phyloP scores from a whole-genome alignment of 352 stramenopile species.

The Salisapilia sapeloensis region DNA sequence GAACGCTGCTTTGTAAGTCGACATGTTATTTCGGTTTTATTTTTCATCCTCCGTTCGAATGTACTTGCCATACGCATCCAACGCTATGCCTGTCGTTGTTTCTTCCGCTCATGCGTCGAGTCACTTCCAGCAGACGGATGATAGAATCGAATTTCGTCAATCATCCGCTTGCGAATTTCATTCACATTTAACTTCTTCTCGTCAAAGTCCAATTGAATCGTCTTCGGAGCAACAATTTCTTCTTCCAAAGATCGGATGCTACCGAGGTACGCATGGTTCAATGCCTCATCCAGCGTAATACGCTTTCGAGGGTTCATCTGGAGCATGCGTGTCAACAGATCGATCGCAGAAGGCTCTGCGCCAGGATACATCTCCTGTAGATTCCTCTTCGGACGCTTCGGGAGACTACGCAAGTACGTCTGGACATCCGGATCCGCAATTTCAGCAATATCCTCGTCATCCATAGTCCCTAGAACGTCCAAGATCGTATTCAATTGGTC shows the following conservation, averaged over 20 bases:
- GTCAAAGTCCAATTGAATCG: slow-evolving; percentile 75
- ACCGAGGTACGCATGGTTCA: slow-evolving; percentile 72
- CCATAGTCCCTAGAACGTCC: slow-evolving; percentile 78
- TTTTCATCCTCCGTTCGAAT: too few species aligned
- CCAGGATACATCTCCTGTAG: slow-evolving; percentile 75
- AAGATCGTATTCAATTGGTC: slow-evolving; percentile 80
- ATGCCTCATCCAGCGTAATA: slow-evolving; percentile 56
- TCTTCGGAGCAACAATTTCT: slow-evolving; percentile 66
- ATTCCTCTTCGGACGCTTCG: slow-evolving; percentile 44
- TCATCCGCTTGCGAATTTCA: slow-evolving; percentile 70
- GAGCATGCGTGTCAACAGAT: slow-evolving; percentile 67
- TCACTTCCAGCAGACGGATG: slow-evolving; percentile 15
- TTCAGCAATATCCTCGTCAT: slow-evolving; percentile 68
- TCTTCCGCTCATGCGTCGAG: slow-evolving; percentile 1
- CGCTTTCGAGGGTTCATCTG: slow-evolving; percentile 77
- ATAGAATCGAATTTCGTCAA: slow-evolving; percentile 63
- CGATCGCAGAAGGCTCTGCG: slow-evolving; percentile 63
- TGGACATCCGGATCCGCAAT: slow-evolving; percentile 73
- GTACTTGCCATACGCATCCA: too few species aligned
- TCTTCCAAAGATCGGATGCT: slow-evolving; percentile 76
- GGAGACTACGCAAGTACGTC: slow-evolving; percentile 62
- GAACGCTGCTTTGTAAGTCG: too few species aligned
- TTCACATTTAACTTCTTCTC: slow-evolving; percentile 68
- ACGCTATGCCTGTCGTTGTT: too few species aligned
- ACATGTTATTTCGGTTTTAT: too few species aligned